These are phyloP conservation scores for Cyberlindnera xishuangbannaensis DNA, from an alignment of 805 yeast genomes.

Conservation along the genomic window DNA sequence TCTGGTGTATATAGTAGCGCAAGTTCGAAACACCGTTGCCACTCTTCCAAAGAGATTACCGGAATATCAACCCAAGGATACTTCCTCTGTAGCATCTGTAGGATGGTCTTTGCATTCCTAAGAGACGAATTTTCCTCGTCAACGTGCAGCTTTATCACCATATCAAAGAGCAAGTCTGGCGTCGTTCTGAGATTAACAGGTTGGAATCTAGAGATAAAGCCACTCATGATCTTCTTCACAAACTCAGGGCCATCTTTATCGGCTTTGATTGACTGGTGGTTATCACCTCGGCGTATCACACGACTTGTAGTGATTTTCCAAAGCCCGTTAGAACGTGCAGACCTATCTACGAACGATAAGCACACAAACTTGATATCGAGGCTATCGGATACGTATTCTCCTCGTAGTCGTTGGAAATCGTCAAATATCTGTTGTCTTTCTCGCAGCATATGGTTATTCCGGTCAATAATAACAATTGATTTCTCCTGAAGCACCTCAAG, in stretches of 20 bases:
- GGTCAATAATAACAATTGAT: conserved; percentile 62
- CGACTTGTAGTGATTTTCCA: conserved; percentile 53
- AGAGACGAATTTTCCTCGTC: not conserved
- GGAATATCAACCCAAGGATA: not conserved
- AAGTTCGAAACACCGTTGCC: not conserved
- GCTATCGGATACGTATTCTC: conserved; percentile 35
- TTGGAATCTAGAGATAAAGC: conserved; percentile 67
- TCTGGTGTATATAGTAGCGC: not conserved
- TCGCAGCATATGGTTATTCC: conserved; percentile 70
- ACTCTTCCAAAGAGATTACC: not conserved
- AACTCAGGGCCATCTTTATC: conserved; percentile 38
- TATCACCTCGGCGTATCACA: conserved; percentile 68
- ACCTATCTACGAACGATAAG: conserved; percentile 53
- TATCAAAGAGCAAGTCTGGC: not conserved
- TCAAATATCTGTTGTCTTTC: conserved; percentile 66
- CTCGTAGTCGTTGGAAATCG: conserved; percentile 39
- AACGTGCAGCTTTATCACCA: not conserved
- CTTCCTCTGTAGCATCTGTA: not conserved
- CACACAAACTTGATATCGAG: conserved; percentile 54
- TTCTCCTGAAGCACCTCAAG: conserved; percentile 33
- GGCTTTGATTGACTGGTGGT: conserved; percentile 75
- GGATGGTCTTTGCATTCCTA: not conserved
- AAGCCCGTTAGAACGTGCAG: conserved; percentile 28
- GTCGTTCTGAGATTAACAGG: conserved; percentile 34
- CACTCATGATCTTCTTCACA: conserved; percentile 60